Evolutionary conservation across 73 alveolate species (phyloP).

Genomic region (Tetrahymena thermophila): DNA sequence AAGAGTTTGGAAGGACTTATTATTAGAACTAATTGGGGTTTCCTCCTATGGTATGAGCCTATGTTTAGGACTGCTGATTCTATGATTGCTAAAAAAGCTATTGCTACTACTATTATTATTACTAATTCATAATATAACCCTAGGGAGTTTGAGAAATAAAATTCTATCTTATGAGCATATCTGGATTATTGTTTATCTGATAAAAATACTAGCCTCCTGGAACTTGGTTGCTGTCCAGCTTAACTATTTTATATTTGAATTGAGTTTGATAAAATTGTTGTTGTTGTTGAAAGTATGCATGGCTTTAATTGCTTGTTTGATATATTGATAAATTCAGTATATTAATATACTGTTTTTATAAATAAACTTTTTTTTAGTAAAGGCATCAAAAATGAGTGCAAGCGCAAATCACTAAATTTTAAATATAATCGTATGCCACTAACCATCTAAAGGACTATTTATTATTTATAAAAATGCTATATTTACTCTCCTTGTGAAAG

Average conservation of each 20-base stretch:
- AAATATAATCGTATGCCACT: not conserved
- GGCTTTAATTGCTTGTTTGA: not conserved
- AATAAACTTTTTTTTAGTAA: not conserved
- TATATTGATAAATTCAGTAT: not conserved
- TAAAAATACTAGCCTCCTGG: not conserved
- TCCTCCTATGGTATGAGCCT: not conserved
- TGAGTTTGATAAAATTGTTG: not conserved
- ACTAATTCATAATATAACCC: not conserved
- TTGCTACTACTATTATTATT: not conserved
- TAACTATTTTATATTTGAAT: not conserved
- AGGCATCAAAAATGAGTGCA: not conserved
- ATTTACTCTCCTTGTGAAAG: not conserved
- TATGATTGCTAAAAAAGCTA: not conserved
- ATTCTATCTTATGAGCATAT: not conserved
- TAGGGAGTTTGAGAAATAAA: not conserved
- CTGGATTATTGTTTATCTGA: not conserved
- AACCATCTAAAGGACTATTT: not conserved
- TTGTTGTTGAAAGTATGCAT: not conserved
- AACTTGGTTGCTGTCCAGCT: not conserved
- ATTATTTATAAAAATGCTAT: not conserved
- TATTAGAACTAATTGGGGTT: not conserved
- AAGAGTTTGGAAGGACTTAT: not conserved
- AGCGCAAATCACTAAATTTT: not conserved
- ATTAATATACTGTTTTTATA: not conserved
- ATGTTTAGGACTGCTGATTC: not conserved